Evolutionary conservation across 768 basidiomycete species (phyloP).

Genomic region (Phaeotremella fagi): DNA sequence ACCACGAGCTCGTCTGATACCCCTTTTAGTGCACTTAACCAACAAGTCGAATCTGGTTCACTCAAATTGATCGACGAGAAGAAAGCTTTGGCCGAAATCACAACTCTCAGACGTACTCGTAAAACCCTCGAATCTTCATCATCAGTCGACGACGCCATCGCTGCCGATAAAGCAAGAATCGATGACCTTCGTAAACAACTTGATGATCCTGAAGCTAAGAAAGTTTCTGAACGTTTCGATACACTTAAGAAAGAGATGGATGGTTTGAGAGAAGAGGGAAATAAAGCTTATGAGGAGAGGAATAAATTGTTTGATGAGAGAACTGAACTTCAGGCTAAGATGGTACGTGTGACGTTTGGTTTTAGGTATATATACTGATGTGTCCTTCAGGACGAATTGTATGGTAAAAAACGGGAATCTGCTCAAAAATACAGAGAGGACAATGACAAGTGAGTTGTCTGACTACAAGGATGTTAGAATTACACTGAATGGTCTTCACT

Average conservation of each 20-base stretch:
- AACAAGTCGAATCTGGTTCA: conserved; percentile 82
- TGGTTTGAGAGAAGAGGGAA: conserved; percentile 74
- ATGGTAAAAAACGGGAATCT: conserved; percentile 70
- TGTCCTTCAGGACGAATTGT: conserved; percentile 61
- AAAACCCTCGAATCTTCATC: conserved; percentile 76
- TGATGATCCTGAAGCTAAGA: conserved; percentile 85
- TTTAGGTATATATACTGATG: neutral
- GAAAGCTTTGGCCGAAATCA: conserved; percentile 86
- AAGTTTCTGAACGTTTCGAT: conserved; percentile 73
- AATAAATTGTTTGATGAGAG: conserved; percentile 83
- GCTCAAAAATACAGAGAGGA: conserved; percentile 68
- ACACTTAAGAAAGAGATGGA: conserved; percentile 79
- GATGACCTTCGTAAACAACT: conserved; percentile 77
- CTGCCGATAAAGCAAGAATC: conserved; percentile 64
- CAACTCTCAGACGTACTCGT: conserved; percentile 63
- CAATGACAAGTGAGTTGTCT: conserved; percentile 61
- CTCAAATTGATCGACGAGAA: conserved; percentile 95
- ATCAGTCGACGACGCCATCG: conserved; percentile 71
- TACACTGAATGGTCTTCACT: neutral
- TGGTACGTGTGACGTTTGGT: conserved; percentile 29
- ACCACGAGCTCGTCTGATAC: too few species aligned
- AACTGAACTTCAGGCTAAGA: conserved; percentile 59
- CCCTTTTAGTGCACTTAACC: conserved; percentile 66
- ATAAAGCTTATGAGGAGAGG: conserved; percentile 75
- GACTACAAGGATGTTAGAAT: neutral